Conservation (phyloP, 306 rosid species). For the Crotalaria pallida region DNA sequence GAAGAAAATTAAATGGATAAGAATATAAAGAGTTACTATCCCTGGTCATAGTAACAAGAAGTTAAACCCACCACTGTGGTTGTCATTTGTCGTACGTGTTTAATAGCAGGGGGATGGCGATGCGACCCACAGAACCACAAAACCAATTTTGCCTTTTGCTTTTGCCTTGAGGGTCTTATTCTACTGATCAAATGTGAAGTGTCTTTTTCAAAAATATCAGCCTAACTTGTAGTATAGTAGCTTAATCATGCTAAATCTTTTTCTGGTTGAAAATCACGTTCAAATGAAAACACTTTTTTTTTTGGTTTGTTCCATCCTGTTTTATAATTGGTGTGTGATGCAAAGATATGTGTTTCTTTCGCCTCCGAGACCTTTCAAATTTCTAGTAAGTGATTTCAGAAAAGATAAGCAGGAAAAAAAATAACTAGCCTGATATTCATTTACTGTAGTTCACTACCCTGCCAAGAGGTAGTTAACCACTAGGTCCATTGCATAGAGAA, state of each 20-base stretch:
- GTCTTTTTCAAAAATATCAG: constrained; percentile 27
- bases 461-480: background rate
- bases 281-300: constrained; percentile 9
- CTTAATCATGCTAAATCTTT: constrained; percentile 20
- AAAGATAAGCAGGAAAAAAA: no score
- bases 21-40: no score
- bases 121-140: background rate
- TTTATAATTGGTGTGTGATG: constrained; percentile 17
- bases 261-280: constrained; percentile 9
- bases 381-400: background rate
- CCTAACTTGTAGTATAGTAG: constrained; percentile 19
- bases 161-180: constrained; percentile 4
- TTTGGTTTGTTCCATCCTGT: constrained; percentile 12
- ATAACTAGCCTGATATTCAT: no score
- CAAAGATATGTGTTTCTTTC: background rate
- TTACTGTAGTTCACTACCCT: no score
- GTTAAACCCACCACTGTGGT: background rate
- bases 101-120: background rate
- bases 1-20: background rate
- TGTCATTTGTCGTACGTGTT: background rate
- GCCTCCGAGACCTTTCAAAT: background rate
- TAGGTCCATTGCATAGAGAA: constrained; percentile 18
- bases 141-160: background rate
- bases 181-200: constrained; percentile 8
- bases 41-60: background rate